Percentiles rank a stretch among this genome's conserved stretches.
Evolutionary conservation across 306 rosid genomes (phyloP).

Genomic region (Vigna unguiculata): DNA sequence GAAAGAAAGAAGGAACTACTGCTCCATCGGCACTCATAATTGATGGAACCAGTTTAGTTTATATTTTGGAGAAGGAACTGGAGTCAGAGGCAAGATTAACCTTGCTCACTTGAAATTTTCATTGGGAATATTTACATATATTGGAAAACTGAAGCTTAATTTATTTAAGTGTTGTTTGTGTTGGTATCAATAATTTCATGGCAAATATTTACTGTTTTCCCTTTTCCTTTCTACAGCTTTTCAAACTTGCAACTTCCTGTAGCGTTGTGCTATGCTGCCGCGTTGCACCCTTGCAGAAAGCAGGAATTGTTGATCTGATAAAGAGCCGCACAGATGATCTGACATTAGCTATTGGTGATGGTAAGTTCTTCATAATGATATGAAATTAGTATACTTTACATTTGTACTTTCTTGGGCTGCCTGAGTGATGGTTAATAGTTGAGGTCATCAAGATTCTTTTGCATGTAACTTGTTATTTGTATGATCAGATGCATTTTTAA

Average conservation of each 20-base stretch:
- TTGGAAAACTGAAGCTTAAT: conserved; percentile 17
- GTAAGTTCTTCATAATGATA: conserved; percentile 30
- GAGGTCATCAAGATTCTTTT: conserved; percentile 24
- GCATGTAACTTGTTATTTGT: not conserved
- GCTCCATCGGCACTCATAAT: conserved; percentile 73
- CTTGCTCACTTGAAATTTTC: conserved; percentile 9
- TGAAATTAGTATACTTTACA: conserved; percentile 1
- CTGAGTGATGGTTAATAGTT: not conserved
- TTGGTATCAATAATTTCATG: conserved; percentile 16
- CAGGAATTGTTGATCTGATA: conserved; percentile 85
- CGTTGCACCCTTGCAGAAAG: conserved; percentile 93
- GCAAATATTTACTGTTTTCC: conserved; percentile 27
- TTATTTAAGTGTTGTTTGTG: conserved; percentile 13
- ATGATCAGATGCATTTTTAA: conserved; percentile 21
- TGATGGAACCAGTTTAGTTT: conserved; percentile 86
- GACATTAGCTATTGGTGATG: conserved; percentile 60
- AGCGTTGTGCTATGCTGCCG: conserved; percentile 88
- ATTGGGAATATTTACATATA: conserved; percentile 16
- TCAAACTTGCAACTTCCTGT: conserved; percentile 80
- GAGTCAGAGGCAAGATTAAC: conserved; percentile 72
- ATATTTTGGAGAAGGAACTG: conserved; percentile 78
- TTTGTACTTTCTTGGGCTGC: not conserved
- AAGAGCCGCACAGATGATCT: conserved; percentile 82
- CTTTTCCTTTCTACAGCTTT: conserved; percentile 67
- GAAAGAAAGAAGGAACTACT: conserved; percentile 52